phyloP scores from a whole-genome alignment of 306 rosid species.

The Citrullus mucosospermus region DNA sequence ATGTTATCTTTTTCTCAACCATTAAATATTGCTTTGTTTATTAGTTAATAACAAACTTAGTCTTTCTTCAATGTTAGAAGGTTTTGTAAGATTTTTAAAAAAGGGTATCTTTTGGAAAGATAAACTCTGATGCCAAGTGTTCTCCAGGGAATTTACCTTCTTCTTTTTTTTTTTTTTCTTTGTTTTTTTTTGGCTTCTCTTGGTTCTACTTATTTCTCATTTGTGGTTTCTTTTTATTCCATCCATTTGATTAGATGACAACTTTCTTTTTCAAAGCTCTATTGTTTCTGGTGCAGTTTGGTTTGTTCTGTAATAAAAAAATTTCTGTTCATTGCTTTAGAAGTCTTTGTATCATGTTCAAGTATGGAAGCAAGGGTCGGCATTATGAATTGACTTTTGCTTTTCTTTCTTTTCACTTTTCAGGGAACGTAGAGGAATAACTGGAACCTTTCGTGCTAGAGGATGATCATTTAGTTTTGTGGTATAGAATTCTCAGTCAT shows the following conservation, averaged over 20 bases:
- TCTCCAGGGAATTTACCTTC: neutral
- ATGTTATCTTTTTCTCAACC: neutral
- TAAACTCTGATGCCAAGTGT: neutral
- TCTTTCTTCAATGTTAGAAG: neutral
- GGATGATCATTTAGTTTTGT: neutral
- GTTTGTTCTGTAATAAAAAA: neutral
- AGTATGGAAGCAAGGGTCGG: neutral
- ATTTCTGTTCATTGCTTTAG: neutral
- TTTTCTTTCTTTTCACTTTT: neutral
- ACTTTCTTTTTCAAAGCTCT: neutral
- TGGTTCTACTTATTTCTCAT: neutral
- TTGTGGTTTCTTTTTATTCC: neutral
- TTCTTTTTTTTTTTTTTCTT: neutral
- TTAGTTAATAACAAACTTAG: neutral
- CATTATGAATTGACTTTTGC: neutral
- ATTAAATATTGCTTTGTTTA: neutral
- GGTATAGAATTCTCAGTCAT: conserved; percentile 12
- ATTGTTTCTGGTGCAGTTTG: neutral
- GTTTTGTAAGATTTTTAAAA: neutral
- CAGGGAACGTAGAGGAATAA: neutral
- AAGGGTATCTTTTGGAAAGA: neutral
- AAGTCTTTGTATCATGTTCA: neutral
- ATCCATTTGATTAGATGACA: neutral
- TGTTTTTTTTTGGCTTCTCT: neutral
- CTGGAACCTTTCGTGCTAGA: neutral